Evolutionary conservation across 768 basidiomycete genomes (phyloP).

Genomic region (Pilatotrama ljubarskyi): DNA sequence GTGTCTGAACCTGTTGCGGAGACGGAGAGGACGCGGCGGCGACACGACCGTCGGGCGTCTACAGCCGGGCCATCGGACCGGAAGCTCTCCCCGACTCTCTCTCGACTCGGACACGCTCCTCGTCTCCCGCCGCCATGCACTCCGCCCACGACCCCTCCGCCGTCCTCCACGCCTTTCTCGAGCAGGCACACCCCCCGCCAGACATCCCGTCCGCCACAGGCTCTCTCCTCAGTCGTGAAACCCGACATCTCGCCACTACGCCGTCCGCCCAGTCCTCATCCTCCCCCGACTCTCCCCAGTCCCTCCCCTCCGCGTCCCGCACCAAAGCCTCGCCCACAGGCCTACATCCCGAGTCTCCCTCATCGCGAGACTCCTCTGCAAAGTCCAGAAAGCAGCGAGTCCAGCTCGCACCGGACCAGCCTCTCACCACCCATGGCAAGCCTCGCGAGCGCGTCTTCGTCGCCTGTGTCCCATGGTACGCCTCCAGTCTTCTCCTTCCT

Average conservation of each 20-base stretch:
- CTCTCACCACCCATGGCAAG: conserved; percentile 76
- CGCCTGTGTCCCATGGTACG: conserved; percentile 78
- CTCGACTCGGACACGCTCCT: not conserved
- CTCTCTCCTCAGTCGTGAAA: not conserved
- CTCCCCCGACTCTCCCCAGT: not conserved
- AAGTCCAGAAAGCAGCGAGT: not conserved
- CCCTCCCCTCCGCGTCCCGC: not conserved
- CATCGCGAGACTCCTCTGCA: not conserved
- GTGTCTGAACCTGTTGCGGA: too few relatives aligned
- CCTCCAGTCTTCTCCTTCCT: not conserved
- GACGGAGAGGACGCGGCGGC: not conserved
- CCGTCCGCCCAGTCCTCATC: not conserved
- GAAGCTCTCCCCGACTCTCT: not conserved
- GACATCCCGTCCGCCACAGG: too few relatives aligned
- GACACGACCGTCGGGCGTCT: not conserved
- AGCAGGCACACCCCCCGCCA: not conserved
- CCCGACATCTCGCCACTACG: not conserved
- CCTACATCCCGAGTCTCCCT: not conserved
- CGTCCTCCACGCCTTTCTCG: not conserved
- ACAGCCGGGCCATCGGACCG: too few relatives aligned
- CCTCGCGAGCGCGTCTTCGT: conserved; percentile 73
- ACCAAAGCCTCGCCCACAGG: not conserved
- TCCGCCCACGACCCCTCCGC: not conserved
- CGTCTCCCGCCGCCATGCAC: not conserved
- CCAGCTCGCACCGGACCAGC: conserved; percentile 66